Evolutionary conservation across 345 rosid species (phyloP), one percentile per base, ranked within the genome.

Genomic region (Gossypium ekmanianum): DNA sequence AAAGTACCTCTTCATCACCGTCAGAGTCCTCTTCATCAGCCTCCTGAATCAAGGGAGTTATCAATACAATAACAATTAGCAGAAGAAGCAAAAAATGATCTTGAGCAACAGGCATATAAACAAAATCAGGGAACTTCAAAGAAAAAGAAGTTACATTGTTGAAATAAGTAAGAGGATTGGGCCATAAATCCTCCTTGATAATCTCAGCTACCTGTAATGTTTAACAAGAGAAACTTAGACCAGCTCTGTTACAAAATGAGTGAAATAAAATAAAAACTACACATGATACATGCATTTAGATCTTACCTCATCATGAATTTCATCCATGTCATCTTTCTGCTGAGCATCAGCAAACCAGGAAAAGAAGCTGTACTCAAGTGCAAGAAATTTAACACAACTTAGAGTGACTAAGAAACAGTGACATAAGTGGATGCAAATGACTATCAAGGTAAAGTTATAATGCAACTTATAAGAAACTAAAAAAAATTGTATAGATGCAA

Each of bases 1-100:
- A 9, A 57, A 24, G 17, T 84, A 86, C 92, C 90, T 88, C 94
- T 71, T 88, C 89, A n/a, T 86, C 91, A 41, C 82, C 90, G 4
- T 58, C 63, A 58, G 26, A 58, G 14, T 58, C 63, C 26, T 24
- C 63, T 58, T 58, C 63, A 24, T 88, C 94, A 78, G 89, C 89
- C 20, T 90, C 94, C 92, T 90, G 80, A 72, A 58, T 58, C 2
- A 58, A 64, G 71, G 34, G 63, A 75, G 64, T 65, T 54, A 73
- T 8, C 63, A 11, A 24, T 9, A 57, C 18, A 56, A 64, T 59
- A 34, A 48, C 9, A 29, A 74, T 55, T 66, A 66, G 48, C 58
- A 44, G 61, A 29, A 11, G 51, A 74, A 68, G 75, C 17, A 76
- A 71, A 22, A 39, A 1, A n/a, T 59, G 17, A 61, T 52, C 29